These are phyloP conservation scores for Fusarium secorum DNA, from an alignment of 2,329 filamentous ascomycete species.

Conservation along the genomic window DNA sequence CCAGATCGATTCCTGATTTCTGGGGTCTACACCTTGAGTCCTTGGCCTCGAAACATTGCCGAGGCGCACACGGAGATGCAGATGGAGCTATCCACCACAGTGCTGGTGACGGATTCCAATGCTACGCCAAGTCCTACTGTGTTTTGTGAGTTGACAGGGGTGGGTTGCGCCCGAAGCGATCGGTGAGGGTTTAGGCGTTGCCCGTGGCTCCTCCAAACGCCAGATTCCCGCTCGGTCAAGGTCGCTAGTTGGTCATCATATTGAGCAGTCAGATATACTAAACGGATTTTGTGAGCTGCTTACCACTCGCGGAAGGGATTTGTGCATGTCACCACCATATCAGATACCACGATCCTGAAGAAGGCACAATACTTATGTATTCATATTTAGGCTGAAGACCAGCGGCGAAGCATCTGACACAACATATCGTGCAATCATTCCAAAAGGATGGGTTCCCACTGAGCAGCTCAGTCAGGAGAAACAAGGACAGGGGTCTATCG, in stretches of 20 bases:
- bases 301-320: constrained; percentile 20
- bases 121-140: constrained; percentile 15
- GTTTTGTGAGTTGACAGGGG: constrained; percentile 25
- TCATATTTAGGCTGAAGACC: constrained; percentile 29
- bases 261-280: constrained; percentile 30
- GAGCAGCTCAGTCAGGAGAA: constrained; percentile 31
- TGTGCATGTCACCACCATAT: neutral
- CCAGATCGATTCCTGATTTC: constrained; percentile 38
- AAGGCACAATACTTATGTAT: neutral
- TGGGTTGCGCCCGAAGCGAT: constrained; percentile 36
- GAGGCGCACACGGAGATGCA: constrained; percentile 24
- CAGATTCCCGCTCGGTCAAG: constrained; percentile 33
- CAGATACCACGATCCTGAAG: neutral
- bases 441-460: neutral
- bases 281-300: constrained; percentile 27
- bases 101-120: constrained; percentile 29
- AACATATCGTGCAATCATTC: neutral
- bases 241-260: constrained; percentile 14
- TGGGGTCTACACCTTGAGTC: constrained; percentile 25
- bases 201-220: constrained; percentile 27
- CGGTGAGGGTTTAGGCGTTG: constrained; percentile 35
- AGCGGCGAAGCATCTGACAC: constrained; percentile 20
- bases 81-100: constrained; percentile 5
- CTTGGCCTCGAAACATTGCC: constrained; percentile 28
- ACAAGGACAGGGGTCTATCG: constrained; percentile 29